Evolutionary conservation across 768 basidiomycete species (phyloP), one percentile per base, ranked within the genome.

Genomic region (Pleurotus tuber-regium): DNA sequence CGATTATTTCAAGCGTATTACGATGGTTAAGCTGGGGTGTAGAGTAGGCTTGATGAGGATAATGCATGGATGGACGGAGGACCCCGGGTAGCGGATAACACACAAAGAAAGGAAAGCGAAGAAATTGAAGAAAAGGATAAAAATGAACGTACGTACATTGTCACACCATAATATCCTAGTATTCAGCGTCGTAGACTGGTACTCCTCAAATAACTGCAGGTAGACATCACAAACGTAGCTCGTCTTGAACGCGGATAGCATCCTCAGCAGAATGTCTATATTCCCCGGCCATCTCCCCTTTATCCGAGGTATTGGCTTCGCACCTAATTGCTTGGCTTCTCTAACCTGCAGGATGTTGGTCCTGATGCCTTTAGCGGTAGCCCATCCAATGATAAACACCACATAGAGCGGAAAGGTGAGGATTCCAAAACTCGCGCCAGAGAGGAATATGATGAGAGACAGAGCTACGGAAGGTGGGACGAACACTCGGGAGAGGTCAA

Each of bases 201-300:
- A 86, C 63, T 87, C 82, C 57, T 85, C 73, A 54, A 87, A 86
- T 14, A 88, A 71, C 19, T 78, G 71, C n/a, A 79, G 71, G 55
- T 86, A 86, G 3, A 80, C 80, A 49, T 84, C 79, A 39, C 79
- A 74, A 11, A 83, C 69, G 62, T 89, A 89, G 58, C 75, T 75
- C 18, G 74, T 79, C 55, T 78, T 75, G 63, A 81, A 78, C 0
- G 79, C 77, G 18, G 69, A 68, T 57, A 78, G 72, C 70, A 84
- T 77, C 49, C 66, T 70, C 41, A 86, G 60, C 51, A 87, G 73
- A 42, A 89, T 64, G 58, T 90, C 87, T 58, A 89, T 67, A 61
- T 89, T 89, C n/a, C 87, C 87, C 3, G 86, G 87, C 84, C 84
- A 87, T 68, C 78, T 83, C 5, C 87, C 87, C 14, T 76, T 69